These are phyloP conservation scores for Entoloma clypeatum DNA, from an alignment of 1,284 basidiomycete species.

Conservation along the genomic window DNA sequence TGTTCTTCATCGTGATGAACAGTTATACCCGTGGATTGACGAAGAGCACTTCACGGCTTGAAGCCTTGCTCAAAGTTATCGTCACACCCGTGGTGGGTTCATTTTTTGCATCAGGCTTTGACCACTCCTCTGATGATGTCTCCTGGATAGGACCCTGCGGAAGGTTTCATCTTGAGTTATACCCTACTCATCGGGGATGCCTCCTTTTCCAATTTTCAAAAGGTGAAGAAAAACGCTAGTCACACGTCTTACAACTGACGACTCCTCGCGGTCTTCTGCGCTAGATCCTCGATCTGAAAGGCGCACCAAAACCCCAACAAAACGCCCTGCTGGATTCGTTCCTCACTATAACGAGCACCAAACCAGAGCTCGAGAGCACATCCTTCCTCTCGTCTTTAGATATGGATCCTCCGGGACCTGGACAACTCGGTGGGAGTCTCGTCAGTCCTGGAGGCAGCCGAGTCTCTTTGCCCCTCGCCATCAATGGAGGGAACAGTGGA, in stretches of 20 bases:
- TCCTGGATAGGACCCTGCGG: slow-evolving; percentile 69
- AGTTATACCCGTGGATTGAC: slow-evolving; percentile 81
- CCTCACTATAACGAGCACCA: slow-evolving; percentile 85
- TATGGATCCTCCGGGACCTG: slow-evolving; percentile 75
- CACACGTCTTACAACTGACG: not conserved
- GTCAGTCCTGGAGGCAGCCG: slow-evolving; percentile 59
- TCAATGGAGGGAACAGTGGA: slow-evolving; percentile 24
- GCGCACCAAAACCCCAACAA: slow-evolving; percentile 82
- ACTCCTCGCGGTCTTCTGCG: no score
- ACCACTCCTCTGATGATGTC: slow-evolving; percentile 3
- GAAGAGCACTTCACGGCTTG: slow-evolving; percentile 77
- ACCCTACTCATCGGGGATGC: slow-evolving; percentile 89
- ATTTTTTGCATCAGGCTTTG: not conserved
- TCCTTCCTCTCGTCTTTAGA: slow-evolving; percentile 91
- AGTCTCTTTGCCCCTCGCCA: slow-evolving; percentile 45
- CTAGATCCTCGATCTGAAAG: slow-evolving; percentile 95
- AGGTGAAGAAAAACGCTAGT: slow-evolving; percentile 62
- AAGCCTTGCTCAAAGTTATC: slow-evolving; percentile 91
- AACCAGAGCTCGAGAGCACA: slow-evolving; percentile 78
- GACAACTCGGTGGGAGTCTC: slow-evolving; percentile 41
- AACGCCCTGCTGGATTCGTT: slow-evolving; percentile 90
- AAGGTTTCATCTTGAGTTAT: slow-evolving; percentile 93
- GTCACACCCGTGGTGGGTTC: slow-evolving; percentile 79
- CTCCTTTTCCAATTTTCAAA: slow-evolving; percentile 96
- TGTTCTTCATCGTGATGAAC: slow-evolving; percentile 12